These are phyloP conservation scores for Exophiala lecanii-corni DNA, from an alignment of 2,329 filamentous ascomycete species.

Conservation along the genomic window DNA sequence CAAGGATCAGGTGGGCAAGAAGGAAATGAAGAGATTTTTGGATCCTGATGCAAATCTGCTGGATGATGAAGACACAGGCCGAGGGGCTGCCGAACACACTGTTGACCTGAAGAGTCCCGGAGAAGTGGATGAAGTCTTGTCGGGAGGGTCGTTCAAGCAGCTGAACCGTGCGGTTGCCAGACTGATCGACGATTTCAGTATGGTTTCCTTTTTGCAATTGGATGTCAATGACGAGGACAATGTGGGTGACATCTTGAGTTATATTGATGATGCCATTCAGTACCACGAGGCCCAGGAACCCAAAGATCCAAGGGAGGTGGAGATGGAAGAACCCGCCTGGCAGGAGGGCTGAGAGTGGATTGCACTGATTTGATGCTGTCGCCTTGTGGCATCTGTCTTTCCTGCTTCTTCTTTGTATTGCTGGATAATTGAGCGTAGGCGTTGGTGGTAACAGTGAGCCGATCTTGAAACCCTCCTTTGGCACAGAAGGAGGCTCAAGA, in stretches of 20 bases:
- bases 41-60: constrained; percentile 79
- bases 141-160: constrained; percentile 72
- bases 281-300: constrained; percentile 92
- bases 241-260: constrained; percentile 75
- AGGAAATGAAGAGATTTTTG: constrained; percentile 83
- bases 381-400: background rate
- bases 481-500: background rate
- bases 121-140: constrained; percentile 68
- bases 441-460: too few species aligned
- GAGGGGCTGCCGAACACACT: constrained; percentile 47
- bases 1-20: constrained; percentile 80
- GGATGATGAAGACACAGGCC: constrained; percentile 68
- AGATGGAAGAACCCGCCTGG: constrained; percentile 53
- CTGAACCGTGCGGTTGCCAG: constrained; percentile 84
- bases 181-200: constrained; percentile 94
- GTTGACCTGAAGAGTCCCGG: constrained; percentile 48
- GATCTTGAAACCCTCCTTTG: too few species aligned
- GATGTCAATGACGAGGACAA: constrained; percentile 91
- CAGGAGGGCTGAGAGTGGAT: constrained; percentile 34
- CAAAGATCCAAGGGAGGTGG: constrained; percentile 64
- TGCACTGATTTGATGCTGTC: too few species aligned
- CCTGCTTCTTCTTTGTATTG: background rate
- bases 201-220: constrained; percentile 91
- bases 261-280: constrained; percentile 91
- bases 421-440: constrained; percentile 22